These are phyloP conservation scores for Mycena pura DNA, from an alignment of 768 basidiomycete species.

Conservation along the genomic window DNA sequence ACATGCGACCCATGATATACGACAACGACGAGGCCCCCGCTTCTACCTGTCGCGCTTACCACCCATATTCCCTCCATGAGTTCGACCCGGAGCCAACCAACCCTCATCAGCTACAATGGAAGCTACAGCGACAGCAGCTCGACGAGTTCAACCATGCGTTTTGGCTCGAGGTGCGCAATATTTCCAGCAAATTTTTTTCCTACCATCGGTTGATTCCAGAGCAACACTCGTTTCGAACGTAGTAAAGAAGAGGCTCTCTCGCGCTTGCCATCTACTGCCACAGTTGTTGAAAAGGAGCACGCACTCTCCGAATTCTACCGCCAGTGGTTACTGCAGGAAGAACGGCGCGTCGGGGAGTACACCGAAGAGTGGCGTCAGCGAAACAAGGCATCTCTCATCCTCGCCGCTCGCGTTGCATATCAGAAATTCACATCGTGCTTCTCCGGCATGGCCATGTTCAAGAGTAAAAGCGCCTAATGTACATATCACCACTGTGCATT, in stretches of 20 bases:
- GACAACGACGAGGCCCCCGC: conserved; percentile 56
- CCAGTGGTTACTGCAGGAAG: conserved; percentile 78
- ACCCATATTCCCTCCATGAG: conserved; percentile 83
- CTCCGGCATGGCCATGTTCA: conserved; percentile 31
- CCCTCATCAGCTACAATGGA: conserved; percentile 70
- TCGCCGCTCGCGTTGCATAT: conserved; percentile 64
- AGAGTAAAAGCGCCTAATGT: conserved; percentile 27
- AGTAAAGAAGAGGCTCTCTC: conserved; percentile 66
- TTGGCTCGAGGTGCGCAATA: conserved; percentile 83
- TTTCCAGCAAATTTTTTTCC: neutral
- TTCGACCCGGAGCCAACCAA: conserved; percentile 54
- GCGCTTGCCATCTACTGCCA: conserved; percentile 58
- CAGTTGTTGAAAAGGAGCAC: conserved; percentile 64
- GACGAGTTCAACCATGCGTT: conserved; percentile 80
- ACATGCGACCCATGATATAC: conserved; percentile 82
- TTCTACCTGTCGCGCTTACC: conserved; percentile 46
- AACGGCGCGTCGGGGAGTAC: conserved; percentile 61
- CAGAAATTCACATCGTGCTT: conserved; percentile 48
- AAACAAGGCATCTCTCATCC: conserved; percentile 60
- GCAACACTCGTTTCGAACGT: conserved; percentile 79
- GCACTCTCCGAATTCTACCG: conserved; percentile 77
- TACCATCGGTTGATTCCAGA: conserved; percentile 49
- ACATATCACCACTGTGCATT: conserved; percentile 29
- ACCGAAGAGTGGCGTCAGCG: conserved; percentile 71
- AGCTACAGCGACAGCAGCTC: conserved; percentile 71